Base-by-base conservation (phyloP, 352 stramenopile species). In the Phytophthora pluvialis region DNA sequence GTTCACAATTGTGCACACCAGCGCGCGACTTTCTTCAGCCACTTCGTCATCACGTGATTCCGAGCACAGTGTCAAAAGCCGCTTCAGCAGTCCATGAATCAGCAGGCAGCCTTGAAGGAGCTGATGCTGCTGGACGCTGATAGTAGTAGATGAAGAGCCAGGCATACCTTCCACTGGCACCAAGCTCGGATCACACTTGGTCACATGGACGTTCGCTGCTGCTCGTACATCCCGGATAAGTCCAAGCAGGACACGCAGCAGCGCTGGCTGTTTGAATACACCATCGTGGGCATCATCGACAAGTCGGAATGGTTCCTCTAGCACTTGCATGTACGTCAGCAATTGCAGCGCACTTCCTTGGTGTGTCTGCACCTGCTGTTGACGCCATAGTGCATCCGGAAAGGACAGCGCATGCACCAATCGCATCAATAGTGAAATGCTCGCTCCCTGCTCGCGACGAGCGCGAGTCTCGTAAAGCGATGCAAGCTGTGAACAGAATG, bases 81-180 rank as follows among this genome's bases (percentile, higher is more conserved):
- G 66, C 36, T 64, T 72, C 0, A 90, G 52, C 55, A 90, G 65
- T 5, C 61, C 72, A 42, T 90, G 81, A 3, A 75, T 55, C 28
- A 89, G 55, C 31, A 90, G 58, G 33, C 79, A 90, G 50, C 89
- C 81, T 50, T 89, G 79, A 3, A 90, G 56, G 2, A 88, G 66
- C 21, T 77, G 50, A 33, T 82, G 80, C 25, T 89, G 75, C 18
- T 80, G 71, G 5, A 86, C 64, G 54, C 61, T 84, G 5, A 67
- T 45, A 49, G 73, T 63, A 3, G 67, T 77, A 8, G 58, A 62
- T 4, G 42, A 42, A 45, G 46, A 33, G 16, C 33, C 44, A 15
- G 40, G 12, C 47, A 70, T 60, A 28, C 66, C 53, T 53, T 78
- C 70, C 26, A 64, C 44, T 28, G 61, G 50, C 18, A 73, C 51